Conservation (phyloP, 345 rosid genomes). For the Aurinia saxatilis region DNA sequence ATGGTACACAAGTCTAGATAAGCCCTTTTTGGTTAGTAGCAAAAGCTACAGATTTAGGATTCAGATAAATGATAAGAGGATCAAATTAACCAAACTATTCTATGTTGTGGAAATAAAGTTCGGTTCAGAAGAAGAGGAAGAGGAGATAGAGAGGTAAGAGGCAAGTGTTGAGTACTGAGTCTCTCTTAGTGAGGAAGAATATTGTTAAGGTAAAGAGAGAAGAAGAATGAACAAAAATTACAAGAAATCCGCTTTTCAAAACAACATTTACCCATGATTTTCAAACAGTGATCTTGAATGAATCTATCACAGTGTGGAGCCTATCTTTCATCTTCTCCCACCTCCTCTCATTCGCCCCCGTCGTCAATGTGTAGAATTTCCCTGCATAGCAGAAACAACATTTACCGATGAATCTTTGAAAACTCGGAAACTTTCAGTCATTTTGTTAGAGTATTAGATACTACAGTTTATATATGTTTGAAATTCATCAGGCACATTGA, state of each 20-base stretch:
- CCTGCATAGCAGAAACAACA: constrained; percentile 34
- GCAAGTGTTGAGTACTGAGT: constrained; percentile 16
- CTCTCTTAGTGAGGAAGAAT: constrained; percentile 14
- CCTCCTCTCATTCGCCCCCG: constrained; percentile 84
- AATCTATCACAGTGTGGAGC: constrained; percentile 60
- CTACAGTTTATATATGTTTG: not conserved
- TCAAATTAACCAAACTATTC: not conserved
- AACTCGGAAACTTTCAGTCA: not conserved
- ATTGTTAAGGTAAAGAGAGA: constrained; percentile 3
- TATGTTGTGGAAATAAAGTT: not conserved
- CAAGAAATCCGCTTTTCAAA: constrained; percentile 1
- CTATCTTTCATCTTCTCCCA: constrained; percentile 93
- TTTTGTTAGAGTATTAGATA: not conserved
- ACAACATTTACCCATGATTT: not conserved
- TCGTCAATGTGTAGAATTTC: constrained; percentile 76
- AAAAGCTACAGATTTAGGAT: not conserved
- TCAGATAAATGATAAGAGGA: not conserved
- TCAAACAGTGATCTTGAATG: constrained; percentile 57
- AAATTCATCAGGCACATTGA: not conserved
- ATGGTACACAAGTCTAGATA: not conserved
- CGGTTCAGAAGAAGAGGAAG: not conserved
- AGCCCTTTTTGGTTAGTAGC: not conserved
- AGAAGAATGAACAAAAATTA: constrained; percentile 24
- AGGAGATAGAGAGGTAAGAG: not conserved
- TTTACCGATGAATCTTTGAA: not conserved